Conservation (phyloP, 441 rosid genomes). For the Viola pubescens region DNA sequence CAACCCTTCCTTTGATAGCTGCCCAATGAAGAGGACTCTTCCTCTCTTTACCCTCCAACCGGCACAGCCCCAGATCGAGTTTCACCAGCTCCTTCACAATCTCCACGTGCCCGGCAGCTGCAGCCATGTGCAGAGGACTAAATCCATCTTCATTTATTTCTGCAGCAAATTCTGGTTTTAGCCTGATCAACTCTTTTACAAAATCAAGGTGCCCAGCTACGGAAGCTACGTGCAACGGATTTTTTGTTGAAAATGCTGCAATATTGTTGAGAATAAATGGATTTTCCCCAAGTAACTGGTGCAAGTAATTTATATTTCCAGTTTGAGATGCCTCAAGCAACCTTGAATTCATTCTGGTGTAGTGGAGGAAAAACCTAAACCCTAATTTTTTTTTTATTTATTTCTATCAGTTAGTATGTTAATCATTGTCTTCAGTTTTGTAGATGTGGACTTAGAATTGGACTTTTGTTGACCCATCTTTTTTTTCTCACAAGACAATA, state of each 20-base stretch:
- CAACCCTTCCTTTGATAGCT: constrained; percentile 28
- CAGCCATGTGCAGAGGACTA: constrained; percentile 37
- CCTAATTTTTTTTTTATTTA: background rate
- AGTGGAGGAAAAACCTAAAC: background rate
- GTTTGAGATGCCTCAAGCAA: constrained; percentile 21
- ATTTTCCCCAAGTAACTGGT: constrained; percentile 12
- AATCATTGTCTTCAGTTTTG: too few species aligned
- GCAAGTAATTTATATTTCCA: constrained; percentile 17
- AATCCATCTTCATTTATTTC: constrained; percentile 36
- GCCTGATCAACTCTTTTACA: constrained; percentile 21
- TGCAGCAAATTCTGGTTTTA: constrained; percentile 22
- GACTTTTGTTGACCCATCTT: too few species aligned
- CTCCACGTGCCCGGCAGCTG: constrained; percentile 29
- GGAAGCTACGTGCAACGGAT: constrained; percentile 25
- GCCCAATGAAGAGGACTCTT: constrained; percentile 39
- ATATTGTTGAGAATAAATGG: constrained; percentile 16
- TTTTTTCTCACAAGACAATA: too few species aligned
- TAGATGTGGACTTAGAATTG: too few species aligned
- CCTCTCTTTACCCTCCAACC: constrained; percentile 27
- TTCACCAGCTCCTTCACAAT: constrained; percentile 24
- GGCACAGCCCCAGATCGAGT: constrained; percentile 26
- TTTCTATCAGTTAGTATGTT: too few species aligned
- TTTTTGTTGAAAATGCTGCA: constrained; percentile 9
- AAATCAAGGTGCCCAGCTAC: constrained; percentile 23
- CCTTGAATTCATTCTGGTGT: constrained; percentile 18